Conservation (phyloP, 805 yeast genomes). For the Starmerella kuoi region DNA sequence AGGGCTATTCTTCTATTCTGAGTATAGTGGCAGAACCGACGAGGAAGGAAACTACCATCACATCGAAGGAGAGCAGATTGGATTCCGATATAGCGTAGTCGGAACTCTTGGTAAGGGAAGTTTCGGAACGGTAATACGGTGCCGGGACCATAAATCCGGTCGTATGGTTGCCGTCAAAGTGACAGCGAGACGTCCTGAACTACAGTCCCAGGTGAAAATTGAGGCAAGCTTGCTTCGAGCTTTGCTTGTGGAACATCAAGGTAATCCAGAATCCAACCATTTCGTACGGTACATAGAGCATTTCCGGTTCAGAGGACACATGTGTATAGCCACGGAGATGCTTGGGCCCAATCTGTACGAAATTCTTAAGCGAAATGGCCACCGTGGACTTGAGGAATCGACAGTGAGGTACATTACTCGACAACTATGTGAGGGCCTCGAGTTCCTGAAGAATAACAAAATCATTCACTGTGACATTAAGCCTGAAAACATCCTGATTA, state of each 20-base stretch:
- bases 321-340: slow-evolving; percentile 68
- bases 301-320: slow-evolving; percentile 68
- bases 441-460: slow-evolving; percentile 42
- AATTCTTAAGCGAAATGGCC: slow-evolving; percentile 31
- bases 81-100: slow-evolving; percentile 56
- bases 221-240: slow-evolving; percentile 58
- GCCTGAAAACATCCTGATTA: slow-evolving; percentile 68
- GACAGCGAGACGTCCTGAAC: slow-evolving; percentile 57
- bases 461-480: slow-evolving; percentile 78
- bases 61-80: slow-evolving; percentile 54
- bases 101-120: slow-evolving; percentile 61
- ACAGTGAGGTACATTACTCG: slow-evolving; percentile 34
- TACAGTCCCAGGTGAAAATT: slow-evolving; percentile 65
- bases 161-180: slow-evolving; percentile 60
- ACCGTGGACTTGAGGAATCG: slow-evolving; percentile 28
- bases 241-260: slow-evolving; percentile 29
- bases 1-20: slow-evolving; percentile 12
- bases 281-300: slow-evolving; percentile 52
- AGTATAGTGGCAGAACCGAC: slow-evolving; percentile 30
- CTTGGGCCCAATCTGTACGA: slow-evolving; percentile 58
- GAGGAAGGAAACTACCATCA: slow-evolving; percentile 47
- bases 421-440: slow-evolving; percentile 49
- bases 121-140: slow-evolving; percentile 65
- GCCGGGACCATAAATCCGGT: slow-evolving; percentile 52
- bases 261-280: slow-evolving; percentile 26